phyloP scores from a whole-genome alignment of 1,284 basidiomycete species.

The Bjerkandera adusta region DNA sequence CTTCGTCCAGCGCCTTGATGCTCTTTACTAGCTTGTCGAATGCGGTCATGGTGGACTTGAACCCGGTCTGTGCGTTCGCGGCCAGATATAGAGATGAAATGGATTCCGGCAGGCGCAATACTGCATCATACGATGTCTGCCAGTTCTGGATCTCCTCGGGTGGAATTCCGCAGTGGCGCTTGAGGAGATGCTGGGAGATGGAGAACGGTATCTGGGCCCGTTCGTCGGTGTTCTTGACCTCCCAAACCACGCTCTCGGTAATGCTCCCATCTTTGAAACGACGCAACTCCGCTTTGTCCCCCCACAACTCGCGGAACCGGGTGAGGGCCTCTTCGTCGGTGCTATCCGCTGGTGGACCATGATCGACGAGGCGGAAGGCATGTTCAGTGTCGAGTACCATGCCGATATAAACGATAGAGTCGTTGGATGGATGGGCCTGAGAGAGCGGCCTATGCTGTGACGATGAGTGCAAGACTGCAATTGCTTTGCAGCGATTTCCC shows the following conservation, averaged over 20 bases:
- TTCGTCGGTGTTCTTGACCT: conserved; percentile 71
- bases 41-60: conserved; percentile 74
- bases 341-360: conserved; percentile 79
- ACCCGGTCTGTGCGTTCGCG: conserved; percentile 56
- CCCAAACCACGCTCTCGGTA: conserved; percentile 93
- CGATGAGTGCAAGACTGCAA: conserved; percentile 55
- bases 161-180: conserved; percentile 69
- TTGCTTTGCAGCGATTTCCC: conserved; percentile 61
- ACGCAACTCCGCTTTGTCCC: conserved; percentile 88
- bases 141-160: conserved; percentile 51
- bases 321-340: conserved; percentile 48
- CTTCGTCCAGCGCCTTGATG: conserved; percentile 77
- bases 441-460: conserved; percentile 45
- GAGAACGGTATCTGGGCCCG: conserved; percentile 75
- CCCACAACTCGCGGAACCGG: conserved; percentile 88
- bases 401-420: conserved; percentile 62
- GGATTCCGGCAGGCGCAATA: conserved; percentile 65
- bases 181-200: conserved; percentile 75
- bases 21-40: conserved; percentile 81
- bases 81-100: conserved; percentile 49
- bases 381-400: conserved; percentile 69
- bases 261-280: conserved; percentile 97
- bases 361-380: conserved; percentile 84
- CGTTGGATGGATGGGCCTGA: conserved; percentile 47
- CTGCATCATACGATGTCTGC: conserved; percentile 63